Conservation (phyloP, 345 rosid genomes). For the Brassica cretica region DNA sequence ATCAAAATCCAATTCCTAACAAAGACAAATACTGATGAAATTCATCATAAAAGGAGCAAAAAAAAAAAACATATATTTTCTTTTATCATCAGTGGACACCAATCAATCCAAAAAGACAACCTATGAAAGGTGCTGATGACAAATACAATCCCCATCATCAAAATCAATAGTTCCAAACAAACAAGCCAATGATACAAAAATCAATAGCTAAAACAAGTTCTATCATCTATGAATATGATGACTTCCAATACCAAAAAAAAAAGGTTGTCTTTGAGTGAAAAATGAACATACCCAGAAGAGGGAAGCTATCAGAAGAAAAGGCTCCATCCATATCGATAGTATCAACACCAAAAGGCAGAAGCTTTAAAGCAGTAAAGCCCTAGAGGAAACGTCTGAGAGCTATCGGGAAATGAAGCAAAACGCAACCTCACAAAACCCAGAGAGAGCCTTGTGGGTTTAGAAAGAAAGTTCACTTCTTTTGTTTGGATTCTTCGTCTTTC, state of each 20-base stretch:
- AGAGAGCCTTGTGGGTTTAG: constrained; percentile 25
- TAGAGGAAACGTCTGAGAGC: neutral
- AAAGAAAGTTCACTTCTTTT: constrained; percentile 32
- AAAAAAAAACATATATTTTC: neutral
- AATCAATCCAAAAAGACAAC: neutral
- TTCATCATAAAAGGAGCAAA: neutral
- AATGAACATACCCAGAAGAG: constrained; percentile 49
- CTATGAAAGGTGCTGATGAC: neutral
- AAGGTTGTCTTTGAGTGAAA: neutral
- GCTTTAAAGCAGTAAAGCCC: constrained; percentile 27
- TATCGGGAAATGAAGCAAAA: constrained; percentile 5
- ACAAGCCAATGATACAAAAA: neutral
- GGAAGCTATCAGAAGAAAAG: constrained; percentile 49
- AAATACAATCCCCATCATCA: neutral
- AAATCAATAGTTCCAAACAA: neutral
- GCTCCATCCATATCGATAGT: constrained; percentile 46
- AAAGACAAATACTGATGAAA: constrained; percentile 20
- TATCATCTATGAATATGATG: too few species aligned
- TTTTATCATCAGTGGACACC: neutral
- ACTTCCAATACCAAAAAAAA: constrained; percentile 8
- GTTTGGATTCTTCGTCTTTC: constrained; percentile 29
- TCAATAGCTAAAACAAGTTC: neutral
- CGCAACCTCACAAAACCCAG: constrained; percentile 29
- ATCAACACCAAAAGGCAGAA: constrained; percentile 1
- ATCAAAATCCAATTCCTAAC: neutral